Percentiles rank a stretch among this genome's conserved stretches.
phyloP scores from a whole-genome alignment of 306 rosid genomes.

The Glycine latifolia region DNA sequence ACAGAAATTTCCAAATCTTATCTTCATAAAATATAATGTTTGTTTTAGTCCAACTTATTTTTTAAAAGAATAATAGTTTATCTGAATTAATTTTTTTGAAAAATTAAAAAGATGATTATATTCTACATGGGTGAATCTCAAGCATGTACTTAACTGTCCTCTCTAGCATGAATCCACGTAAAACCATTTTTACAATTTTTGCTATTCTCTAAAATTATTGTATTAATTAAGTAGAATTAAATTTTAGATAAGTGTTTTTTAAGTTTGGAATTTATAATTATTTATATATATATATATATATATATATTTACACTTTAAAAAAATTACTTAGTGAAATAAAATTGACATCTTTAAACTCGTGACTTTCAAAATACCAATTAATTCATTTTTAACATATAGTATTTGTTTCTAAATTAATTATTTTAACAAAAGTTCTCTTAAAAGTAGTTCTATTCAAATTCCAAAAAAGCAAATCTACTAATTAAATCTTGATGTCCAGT shows the following conservation, averaged over 20 bases:
- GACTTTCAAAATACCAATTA: background rate
- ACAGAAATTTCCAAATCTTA: background rate
- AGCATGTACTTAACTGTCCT: background rate
- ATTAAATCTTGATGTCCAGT: background rate
- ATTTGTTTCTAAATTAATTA: background rate
- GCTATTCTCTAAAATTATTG: background rate
- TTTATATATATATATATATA: no score
- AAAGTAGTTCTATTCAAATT: background rate
- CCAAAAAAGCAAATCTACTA: background rate
- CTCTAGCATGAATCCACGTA: background rate
- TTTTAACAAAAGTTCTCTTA: background rate
- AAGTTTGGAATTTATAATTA: no score
- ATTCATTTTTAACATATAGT: background rate
- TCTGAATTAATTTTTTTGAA: background rate
- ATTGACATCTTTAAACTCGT: background rate
- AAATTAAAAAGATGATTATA: background rate
- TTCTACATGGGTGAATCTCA: background rate
- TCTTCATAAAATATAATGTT: background rate
- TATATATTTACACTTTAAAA: no score
- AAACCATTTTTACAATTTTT: background rate
- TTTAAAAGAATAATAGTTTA: background rate
- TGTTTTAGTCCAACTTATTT: background rate
- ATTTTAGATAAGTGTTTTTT: background rate
- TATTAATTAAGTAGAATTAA: background rate
- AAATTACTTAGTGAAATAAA: background rate